Base-by-base conservation (phyloP, 306 rosid genomes). In the Castanea crenata region DNA sequence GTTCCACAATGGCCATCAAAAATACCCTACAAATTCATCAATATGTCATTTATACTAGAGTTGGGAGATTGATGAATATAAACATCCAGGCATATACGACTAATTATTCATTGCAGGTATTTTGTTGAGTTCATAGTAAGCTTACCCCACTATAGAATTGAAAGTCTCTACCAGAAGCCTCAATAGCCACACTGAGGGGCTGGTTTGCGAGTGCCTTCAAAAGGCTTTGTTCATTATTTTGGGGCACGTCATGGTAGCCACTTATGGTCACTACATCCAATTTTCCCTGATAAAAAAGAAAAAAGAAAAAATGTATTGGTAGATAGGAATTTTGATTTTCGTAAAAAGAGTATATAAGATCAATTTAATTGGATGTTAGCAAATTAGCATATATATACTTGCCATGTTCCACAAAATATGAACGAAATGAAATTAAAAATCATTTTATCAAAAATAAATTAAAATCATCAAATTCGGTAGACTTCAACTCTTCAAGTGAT, bases 91-190 rank as follows among this genome's bases (percentile, higher is more conserved):
- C 23, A 18, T 56, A n/a, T 20, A 1, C 11, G 16, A 10, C 5
- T 12, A 49, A 49, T 3, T 49, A 49, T 13, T 49, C 16, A 49
- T 49, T 49, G 54, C 54, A 49, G 54, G 5, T 2, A 49, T 41
- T 11, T 41, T 49, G 54, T 49, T 49, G 16, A 57, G 27, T 6
- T 59, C 31, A 27, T 3, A 59, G 65, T 8, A 23, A 8, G 58
- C 88, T 78, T 81, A 94, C 97, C 88, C 97, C 99, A 10, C 92
- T 89, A 54, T 92, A 95, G 74, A 95, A 95, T 83, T 95, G 99
- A 87, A 95, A 91, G 83, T 90, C 93, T 80, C 97, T 90, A 77
- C 88, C 81, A 3, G 95, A 89, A 63, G 99, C 99, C 20, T 92
- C 98, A 61, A 95, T 91, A 54, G 94, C 98, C 21, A 95, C 89